A percentile compares a stretch with the other conserved stretches of the same genome.
Evolutionary conservation across 768 basidiomycete species (phyloP).

Genomic region (Amanita jacksonii): DNA sequence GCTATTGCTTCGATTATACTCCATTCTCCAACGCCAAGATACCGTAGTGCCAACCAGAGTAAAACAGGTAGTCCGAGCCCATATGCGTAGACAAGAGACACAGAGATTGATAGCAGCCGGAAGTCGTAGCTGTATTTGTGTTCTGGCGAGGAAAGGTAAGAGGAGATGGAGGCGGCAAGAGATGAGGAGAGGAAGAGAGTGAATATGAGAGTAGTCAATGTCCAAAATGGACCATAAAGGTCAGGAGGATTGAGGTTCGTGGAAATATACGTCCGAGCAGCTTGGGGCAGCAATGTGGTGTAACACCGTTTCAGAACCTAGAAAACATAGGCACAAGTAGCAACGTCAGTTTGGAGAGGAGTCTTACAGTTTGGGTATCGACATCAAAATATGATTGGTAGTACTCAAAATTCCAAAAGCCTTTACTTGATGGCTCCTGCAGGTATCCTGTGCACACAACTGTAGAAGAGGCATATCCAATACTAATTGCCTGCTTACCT

Average conservation of each 20-base stretch:
- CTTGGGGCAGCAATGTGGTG: conserved; percentile 66
- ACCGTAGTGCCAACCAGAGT: conserved; percentile 80
- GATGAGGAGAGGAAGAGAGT: conserved; percentile 90
- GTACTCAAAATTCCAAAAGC: conserved; percentile 77
- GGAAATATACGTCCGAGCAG: conserved; percentile 46
- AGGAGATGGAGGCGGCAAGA: conserved; percentile 77
- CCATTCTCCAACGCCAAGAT: conserved; percentile 86
- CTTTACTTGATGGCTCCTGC: conserved; percentile 40
- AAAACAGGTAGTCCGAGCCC: conserved; percentile 73
- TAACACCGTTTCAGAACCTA: conserved; percentile 71
- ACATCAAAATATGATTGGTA: conserved; percentile 87
- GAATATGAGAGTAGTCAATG: conserved; percentile 90
- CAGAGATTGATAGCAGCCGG: conserved; percentile 71
- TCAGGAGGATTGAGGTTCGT: conserved; percentile 61
- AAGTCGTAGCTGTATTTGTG: conserved; percentile 74
- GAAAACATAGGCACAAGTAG: conserved; percentile 1
- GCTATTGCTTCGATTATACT: conserved; percentile 75
- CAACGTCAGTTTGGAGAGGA: not conserved
- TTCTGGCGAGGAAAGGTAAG: conserved; percentile 64
- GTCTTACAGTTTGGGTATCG: conserved; percentile 61
- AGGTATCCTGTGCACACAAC: conserved; percentile 45
- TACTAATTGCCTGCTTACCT: conserved; percentile 19
- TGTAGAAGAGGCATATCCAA: not conserved
- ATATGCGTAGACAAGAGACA: conserved; percentile 81
- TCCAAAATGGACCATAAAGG: conserved; percentile 95